Conservation (phyloP, 1,284 basidiomycete genomes). For the Cryptococcus sp. region DNA sequence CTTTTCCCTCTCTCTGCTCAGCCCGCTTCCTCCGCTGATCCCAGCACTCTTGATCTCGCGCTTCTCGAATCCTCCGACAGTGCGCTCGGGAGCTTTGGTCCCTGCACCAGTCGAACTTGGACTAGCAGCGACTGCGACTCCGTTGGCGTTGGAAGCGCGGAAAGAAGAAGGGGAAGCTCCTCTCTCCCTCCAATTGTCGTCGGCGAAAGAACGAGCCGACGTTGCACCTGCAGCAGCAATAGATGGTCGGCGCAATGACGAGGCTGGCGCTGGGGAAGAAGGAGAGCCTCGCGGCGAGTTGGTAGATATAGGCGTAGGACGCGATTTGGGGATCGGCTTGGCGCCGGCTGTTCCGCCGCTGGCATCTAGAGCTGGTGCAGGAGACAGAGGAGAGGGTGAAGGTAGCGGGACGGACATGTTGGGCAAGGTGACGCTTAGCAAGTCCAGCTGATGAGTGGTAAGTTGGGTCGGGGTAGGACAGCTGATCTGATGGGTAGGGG, state of each 20-base stretch:
- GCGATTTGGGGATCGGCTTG: constrained; percentile 38
- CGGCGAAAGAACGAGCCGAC: constrained; percentile 17
- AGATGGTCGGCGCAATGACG: constrained; percentile 4
- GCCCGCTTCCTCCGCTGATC: constrained; percentile 4
- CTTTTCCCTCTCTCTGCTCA: constrained; percentile 13
- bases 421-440: not conserved
- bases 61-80: constrained; percentile 41
- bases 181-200: constrained; percentile 35
- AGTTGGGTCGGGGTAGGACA: not conserved
- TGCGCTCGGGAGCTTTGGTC: constrained; percentile 28
- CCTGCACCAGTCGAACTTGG: not conserved
- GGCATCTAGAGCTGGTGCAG: not conserved
- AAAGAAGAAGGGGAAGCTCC: constrained; percentile 11
- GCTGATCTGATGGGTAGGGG: not conserved
- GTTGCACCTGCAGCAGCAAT: not conserved
- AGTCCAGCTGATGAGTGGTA: not conserved
- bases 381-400: constrained; percentile 27
- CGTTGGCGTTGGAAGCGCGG: not conserved
- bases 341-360: constrained; percentile 12
- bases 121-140: not conserved
- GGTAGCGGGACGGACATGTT: constrained; percentile 42
- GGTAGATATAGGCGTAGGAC: constrained; percentile 37
- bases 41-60: constrained; percentile 22
- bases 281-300: constrained; percentile 11
- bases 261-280: constrained; percentile 8